Evolutionary conservation across 2,329 filamentous ascomycete genomes (phyloP).

Genomic region (Hypoxylon sp.): DNA sequence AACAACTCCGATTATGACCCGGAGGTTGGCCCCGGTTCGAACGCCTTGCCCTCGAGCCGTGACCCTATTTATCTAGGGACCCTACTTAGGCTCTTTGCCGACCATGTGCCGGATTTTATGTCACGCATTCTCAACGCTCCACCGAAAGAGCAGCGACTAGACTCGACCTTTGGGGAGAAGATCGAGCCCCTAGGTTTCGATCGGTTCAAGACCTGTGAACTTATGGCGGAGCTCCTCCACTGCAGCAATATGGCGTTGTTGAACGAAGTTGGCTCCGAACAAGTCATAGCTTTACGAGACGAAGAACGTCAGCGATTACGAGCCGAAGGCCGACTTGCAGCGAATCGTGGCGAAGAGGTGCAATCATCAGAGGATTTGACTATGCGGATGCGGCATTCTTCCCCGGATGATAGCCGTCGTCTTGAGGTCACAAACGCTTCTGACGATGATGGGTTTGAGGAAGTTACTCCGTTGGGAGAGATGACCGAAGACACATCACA

Average conservation of each 20-base stretch:
- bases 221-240: constrained; percentile 97
- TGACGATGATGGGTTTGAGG: constrained; percentile 94
- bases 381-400: constrained; percentile 68
- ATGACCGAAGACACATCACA: constrained; percentile 81
- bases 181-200: constrained; percentile 97
- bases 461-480: constrained; percentile 79
- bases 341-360: constrained; percentile 58
- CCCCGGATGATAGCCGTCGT: constrained; percentile 73
- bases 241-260: constrained; percentile 98
- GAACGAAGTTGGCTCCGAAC: constrained; percentile 91
- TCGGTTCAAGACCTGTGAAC: constrained; percentile 97
- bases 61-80: constrained; percentile 97
- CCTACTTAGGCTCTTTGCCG: constrained; percentile 88
- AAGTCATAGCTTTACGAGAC: constrained; percentile 85
- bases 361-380: constrained; percentile 73
- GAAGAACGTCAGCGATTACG: constrained; percentile 84
- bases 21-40: constrained; percentile 86
- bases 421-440: constrained; percentile 85
- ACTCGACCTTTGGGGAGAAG: constrained; percentile 89
- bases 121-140: constrained; percentile 84
- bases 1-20: constrained; percentile 99
- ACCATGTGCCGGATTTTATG: constrained; percentile 96
- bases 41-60: constrained; percentile 82
- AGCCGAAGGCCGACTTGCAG: constrained; percentile 80
- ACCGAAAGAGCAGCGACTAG: constrained; percentile 80